Evolutionary conservation across 2,329 filamentous ascomycete genomes (phyloP).

Genomic region (Didymella glomerata): DNA sequence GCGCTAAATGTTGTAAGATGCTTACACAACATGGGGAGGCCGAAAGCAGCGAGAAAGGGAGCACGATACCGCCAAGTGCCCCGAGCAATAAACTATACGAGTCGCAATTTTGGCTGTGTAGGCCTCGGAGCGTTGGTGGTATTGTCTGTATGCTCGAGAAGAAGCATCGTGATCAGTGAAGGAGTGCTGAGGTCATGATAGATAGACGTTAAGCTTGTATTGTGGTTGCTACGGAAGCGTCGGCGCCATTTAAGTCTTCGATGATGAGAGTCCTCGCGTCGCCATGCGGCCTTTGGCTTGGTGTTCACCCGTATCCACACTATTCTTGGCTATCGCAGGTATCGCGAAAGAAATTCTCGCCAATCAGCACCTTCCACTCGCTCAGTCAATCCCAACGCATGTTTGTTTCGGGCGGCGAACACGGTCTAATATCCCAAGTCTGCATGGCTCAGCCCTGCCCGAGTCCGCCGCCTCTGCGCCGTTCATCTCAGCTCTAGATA

Average conservation of each 20-base stretch:
- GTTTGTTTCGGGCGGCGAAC: constrained; percentile 6
- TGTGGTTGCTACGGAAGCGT: constrained; percentile 2
- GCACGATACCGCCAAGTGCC: constrained; percentile 11
- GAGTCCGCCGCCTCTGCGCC: constrained; percentile 8
- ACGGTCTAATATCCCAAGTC: constrained; percentile 13
- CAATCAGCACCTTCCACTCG: constrained; percentile 1
- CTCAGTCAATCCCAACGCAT: constrained; percentile 7
- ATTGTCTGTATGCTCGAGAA: neutral
- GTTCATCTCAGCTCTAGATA: constrained; percentile 20
- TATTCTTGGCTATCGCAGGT: constrained; percentile 12
- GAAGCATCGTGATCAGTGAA: neutral
- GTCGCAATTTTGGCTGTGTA: constrained; percentile 15
- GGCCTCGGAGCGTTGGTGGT: constrained; percentile 2
- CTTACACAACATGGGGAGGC: constrained; percentile 15
- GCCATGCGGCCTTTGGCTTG: constrained; percentile 11
- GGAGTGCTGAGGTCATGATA: neutral
- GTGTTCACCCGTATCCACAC: constrained; percentile 3
- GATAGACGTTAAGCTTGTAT: no score
- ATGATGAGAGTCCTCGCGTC: constrained; percentile 14
- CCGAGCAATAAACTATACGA: constrained; percentile 11
- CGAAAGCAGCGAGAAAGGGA: constrained; percentile 17
- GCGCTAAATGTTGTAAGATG: constrained; percentile 9
- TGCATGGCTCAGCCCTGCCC: constrained; percentile 19
- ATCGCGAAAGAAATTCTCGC: neutral
- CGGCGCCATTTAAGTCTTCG: neutral